Percentiles rank a stretch among this genome's conserved stretches.
Evolutionary conservation across 2,329 filamentous ascomycete species (phyloP).

Genomic region (Cercospora sp.): DNA sequence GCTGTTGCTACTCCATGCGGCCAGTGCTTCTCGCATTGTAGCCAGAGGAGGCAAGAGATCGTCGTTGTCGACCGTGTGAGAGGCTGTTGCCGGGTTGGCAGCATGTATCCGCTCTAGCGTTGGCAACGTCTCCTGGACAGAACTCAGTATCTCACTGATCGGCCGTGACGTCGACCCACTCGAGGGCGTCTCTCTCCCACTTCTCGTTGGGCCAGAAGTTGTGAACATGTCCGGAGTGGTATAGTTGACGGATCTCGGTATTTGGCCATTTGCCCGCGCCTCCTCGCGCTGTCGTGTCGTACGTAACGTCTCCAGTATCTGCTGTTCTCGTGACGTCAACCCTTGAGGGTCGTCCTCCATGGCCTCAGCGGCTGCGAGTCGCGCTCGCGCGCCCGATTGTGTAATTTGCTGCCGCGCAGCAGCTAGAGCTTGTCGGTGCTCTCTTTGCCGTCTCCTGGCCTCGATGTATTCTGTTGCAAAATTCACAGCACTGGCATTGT

Average conservation of each 20-base stretch:
- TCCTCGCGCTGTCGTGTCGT: slow-evolving; percentile 47
- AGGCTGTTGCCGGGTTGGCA: slow-evolving; percentile 16
- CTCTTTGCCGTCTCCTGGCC: slow-evolving; percentile 39
- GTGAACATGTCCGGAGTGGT: slow-evolving; percentile 38
- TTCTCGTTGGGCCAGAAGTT: slow-evolving; percentile 10
- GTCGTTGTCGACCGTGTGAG: slow-evolving; percentile 13
- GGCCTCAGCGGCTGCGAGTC: slow-evolving; percentile 4
- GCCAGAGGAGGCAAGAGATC: slow-evolving; percentile 19
- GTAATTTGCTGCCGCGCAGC: slow-evolving; percentile 14
- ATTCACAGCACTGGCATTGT: slow-evolving; percentile 43
- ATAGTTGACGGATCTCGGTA: slow-evolving; percentile 48
- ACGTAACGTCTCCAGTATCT: slow-evolving; percentile 49
- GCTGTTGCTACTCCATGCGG: slow-evolving; percentile 5
- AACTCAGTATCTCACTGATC: slow-evolving; percentile 31
- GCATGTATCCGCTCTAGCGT: slow-evolving; percentile 34
- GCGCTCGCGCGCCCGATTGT: slow-evolving; percentile 11
- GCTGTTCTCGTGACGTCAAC: slow-evolving; percentile 48
- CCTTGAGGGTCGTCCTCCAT: slow-evolving; percentile 46
- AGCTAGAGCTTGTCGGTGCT: slow-evolving; percentile 39
- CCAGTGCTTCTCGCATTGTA: slow-evolving; percentile 7
- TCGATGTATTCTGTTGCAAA: slow-evolving; percentile 49
- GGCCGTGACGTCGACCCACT: slow-evolving; percentile 25
- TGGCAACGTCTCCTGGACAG: slow-evolving; percentile 33
- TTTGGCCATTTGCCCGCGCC: slow-evolving; percentile 40
- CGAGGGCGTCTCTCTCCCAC: slow-evolving; percentile 20